Base-by-base conservation (phyloP, 2,329 filamentous ascomycete species). In the Nemania diffusa region DNA sequence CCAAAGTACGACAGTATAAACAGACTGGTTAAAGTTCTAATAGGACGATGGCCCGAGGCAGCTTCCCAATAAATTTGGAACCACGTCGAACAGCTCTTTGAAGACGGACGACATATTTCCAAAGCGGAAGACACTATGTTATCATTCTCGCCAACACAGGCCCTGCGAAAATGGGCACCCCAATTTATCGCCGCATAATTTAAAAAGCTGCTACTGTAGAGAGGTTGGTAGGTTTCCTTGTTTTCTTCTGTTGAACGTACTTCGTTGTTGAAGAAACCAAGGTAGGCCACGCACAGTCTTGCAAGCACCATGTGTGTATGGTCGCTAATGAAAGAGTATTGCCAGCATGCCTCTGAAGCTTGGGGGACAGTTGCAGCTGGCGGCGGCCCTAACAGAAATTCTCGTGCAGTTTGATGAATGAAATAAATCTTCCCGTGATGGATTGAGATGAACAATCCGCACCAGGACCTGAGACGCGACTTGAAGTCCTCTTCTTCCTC, bases 361-460 rank as follows among this genome's bases (percentile, higher is more conserved):
- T n/a, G n/a, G 5, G 29, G 44, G 9, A 29, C 27, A 13, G 11
- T 48, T 57, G 11, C 13, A n/a, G 26, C 20, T n/a, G 60, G 22
- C 2, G 17, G 11, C 8, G 2, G 6, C 20, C 8, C 27, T 13
- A 64, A 34, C 15, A 69, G 64, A 48, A 69, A 69, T 46, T 69
- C 67, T 20, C 64, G 51, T 2, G 64, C 67, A 15, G 67, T 67
- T 20, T 67, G 67, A 48, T 69, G 67, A 27, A 67, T 52, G 3
- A 69, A 64, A 53, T 69, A 69, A 13, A 69, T 1, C 34, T 52
- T 64, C 20, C 22, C 26, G 13, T 67, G 52, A 13, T 67, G 22
- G 15, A 67, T 48, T 17, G 64, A 55, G 24, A 69, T n/a, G 13
- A 67, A 67, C 11, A 69, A 48, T 13, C 67, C 67, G 57, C 67